phyloP scores from a whole-genome alignment of 2,329 filamentous ascomycete species.

The Dendryphion nanum region DNA sequence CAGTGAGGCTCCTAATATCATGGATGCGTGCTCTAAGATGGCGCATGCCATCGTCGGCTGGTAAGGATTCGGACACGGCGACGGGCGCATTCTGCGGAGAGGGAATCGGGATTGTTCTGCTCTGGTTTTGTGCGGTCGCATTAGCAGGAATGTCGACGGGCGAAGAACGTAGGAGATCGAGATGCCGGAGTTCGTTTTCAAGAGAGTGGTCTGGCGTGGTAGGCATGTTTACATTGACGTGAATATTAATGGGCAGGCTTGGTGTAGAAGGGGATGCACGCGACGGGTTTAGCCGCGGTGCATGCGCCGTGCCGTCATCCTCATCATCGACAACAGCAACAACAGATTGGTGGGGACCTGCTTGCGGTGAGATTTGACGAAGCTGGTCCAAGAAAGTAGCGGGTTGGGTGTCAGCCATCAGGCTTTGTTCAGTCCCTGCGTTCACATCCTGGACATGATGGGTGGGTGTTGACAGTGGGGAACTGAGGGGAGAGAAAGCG shows the following conservation, averaged over 20 bases:
- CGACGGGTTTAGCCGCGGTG: conserved; percentile 11
- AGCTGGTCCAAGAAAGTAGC: no score
- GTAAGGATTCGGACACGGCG: conserved; percentile 40
- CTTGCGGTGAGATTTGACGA: conserved; percentile 21
- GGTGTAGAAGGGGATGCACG: conserved; percentile 16
- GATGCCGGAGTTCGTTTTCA: conserved; percentile 25
- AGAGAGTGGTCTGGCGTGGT: conserved; percentile 28
- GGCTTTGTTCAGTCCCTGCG: no score
- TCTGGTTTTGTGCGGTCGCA: conserved; percentile 9
- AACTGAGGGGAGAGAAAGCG: no score
- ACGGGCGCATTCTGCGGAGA: no score
- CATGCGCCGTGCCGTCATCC: conserved; percentile 14
- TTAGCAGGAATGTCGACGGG: conserved; percentile 20
- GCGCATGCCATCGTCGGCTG: conserved; percentile 52
- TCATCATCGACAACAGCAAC: conserved; percentile 22
- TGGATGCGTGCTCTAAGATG: conserved; percentile 48
- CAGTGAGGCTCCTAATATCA: conserved; percentile 44
- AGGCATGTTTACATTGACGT: conserved; percentile 27
- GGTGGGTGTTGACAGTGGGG: no score
- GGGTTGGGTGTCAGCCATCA: no score
- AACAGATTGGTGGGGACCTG: conserved; percentile 21
- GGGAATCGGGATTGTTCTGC: no score
- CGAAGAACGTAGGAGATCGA: conserved; percentile 22
- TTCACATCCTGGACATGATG: no score
- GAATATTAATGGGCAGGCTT: conserved; percentile 20